A percentile compares a stretch with the other conserved stretches of the same genome.
Evolutionary conservation across 2,329 filamentous ascomycete genomes (phyloP).

Genomic region (Dissoconium aciculare): DNA sequence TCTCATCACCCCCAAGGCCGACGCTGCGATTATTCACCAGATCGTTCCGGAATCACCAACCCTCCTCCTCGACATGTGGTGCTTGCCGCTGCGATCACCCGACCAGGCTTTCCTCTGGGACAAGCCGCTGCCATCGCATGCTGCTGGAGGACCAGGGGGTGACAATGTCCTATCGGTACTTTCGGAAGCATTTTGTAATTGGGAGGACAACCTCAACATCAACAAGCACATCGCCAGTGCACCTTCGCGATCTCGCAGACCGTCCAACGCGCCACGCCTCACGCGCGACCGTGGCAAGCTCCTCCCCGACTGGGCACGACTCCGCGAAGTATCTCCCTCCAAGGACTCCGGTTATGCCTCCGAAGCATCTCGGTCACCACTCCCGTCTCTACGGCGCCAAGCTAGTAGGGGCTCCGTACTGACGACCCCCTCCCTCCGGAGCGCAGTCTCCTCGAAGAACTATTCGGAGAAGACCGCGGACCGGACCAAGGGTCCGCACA

Average conservation of each 20-base stretch:
- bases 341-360: constrained; percentile 22
- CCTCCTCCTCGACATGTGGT: constrained; percentile 69
- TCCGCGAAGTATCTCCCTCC: constrained; percentile 19
- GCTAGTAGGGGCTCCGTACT: constrained; percentile 13
- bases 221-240: constrained; percentile 48
- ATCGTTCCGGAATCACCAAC: constrained; percentile 52
- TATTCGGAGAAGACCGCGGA: constrained; percentile 3
- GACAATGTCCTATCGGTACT: constrained; percentile 53
- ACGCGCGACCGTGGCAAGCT: constrained; percentile 16
- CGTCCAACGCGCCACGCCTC: constrained; percentile 16
- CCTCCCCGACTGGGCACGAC: constrained; percentile 18
- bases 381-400: constrained; percentile 12
- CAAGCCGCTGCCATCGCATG: constrained; percentile 59
- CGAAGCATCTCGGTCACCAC: constrained; percentile 12
- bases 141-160: constrained; percentile 35
- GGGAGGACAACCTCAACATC: constrained; percentile 55
- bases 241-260: constrained; percentile 15
- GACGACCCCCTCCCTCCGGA: constrained; percentile 11
- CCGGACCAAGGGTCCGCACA: constrained; percentile 36
- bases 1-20: constrained; percentile 44
- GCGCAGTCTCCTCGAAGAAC: constrained; percentile 6
- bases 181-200: constrained; percentile 65
- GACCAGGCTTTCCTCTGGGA: constrained; percentile 49
- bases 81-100: constrained; percentile 52
- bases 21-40: constrained; percentile 46